A percentile compares a stretch with the other conserved stretches of the same genome.
Conservation (phyloP, 192 early-diverging fungal genomes). For the Backusella mclennaniae region DNA sequence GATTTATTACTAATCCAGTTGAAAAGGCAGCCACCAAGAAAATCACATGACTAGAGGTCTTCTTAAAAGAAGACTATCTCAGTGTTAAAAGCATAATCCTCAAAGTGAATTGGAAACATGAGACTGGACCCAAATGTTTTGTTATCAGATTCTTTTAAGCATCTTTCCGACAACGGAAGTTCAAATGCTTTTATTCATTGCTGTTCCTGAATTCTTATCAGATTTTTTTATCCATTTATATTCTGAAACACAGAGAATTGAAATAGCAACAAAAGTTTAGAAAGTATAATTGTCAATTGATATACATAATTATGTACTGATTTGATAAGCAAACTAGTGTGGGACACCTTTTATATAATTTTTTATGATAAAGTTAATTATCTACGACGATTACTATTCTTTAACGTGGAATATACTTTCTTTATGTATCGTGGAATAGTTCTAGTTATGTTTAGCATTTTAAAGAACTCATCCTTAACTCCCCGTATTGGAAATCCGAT, state of each 20-base stretch:
- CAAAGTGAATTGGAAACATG: neutral
- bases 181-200: neutral
- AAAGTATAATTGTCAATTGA: neutral
- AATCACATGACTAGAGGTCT: neutral
- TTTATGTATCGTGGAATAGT: neutral
- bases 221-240: neutral
- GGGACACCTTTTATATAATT: neutral
- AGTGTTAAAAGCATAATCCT: neutral
- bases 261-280: neutral
- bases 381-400: too few species aligned
- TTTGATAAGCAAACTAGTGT: neutral
- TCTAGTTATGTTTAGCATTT: neutral
- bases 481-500: neutral
- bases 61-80: neutral
- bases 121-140: neutral
- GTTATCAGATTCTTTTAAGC: neutral
- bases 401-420: neutral
- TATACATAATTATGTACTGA: neutral
- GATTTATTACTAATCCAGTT: neutral
- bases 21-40: neutral
- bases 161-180: neutral
- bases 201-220: slow-evolving; percentile 4
- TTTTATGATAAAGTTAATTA: too few species aligned
- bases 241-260: neutral
- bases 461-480: neutral